Evolutionary conservation across 2,329 filamentous ascomycete genomes (phyloP).

Genomic region (Huntiella savannae): DNA sequence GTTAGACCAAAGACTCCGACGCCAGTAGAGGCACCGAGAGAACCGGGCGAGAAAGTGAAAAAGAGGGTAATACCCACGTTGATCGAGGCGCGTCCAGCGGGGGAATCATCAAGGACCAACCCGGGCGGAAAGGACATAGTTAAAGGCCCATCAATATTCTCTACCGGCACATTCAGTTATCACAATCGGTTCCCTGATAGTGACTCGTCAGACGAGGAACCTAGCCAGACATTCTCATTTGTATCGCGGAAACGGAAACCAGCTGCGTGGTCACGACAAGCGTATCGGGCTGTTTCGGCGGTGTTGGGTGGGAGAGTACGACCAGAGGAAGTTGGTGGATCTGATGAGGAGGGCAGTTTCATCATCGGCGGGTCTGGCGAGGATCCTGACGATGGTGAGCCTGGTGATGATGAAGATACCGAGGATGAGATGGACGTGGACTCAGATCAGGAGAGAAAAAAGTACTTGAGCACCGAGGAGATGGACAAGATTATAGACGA

Average conservation of each 20-base stretch:
- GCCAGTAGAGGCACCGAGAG: too few relatives aligned
- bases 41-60: too few relatives aligned
- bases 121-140: too few relatives aligned
- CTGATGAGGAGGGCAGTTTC: slow-evolving; percentile 11
- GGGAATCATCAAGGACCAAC: too few relatives aligned
- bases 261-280: slow-evolving; percentile 25
- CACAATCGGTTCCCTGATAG: slow-evolving; percentile 5
- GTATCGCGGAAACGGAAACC: slow-evolving; percentile 17
- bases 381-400: neutral
- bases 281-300: slow-evolving; percentile 22
- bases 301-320: slow-evolving; percentile 16
- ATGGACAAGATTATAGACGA: slow-evolving; percentile 9
- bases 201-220: slow-evolving; percentile 10
- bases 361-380: neutral
- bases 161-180: neutral
- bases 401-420: slow-evolving; percentile 11
- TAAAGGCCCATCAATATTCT: neutral
- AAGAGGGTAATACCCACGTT: too few relatives aligned
- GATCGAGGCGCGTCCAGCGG: too few relatives aligned
- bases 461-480: slow-evolving; percentile 1
- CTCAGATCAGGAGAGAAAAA: slow-evolving; percentile 14
- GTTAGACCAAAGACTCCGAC: too few relatives aligned
- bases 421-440: slow-evolving; percentile 26
- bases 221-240: slow-evolving; percentile 16
- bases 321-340: neutral